Evolutionary conservation across 306 rosid genomes (phyloP).

Genomic region (Pachyrhizus erosus): DNA sequence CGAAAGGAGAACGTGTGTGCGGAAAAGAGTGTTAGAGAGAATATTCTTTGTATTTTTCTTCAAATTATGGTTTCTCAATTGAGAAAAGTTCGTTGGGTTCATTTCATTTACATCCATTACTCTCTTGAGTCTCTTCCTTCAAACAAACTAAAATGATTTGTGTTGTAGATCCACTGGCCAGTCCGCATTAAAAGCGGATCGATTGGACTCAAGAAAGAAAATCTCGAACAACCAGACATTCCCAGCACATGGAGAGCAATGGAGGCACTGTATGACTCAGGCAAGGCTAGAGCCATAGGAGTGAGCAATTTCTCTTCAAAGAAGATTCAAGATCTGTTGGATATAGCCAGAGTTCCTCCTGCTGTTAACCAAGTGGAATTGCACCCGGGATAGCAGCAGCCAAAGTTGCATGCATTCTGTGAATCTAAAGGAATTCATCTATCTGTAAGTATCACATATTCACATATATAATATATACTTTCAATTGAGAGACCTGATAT

Average conservation of each 20-base stretch:
- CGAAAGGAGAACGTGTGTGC: neutral
- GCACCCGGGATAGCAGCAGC: conserved; percentile 82
- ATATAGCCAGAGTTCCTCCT: conserved; percentile 63
- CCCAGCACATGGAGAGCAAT: conserved; percentile 76
- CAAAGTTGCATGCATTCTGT: conserved; percentile 63
- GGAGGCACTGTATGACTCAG: conserved; percentile 77
- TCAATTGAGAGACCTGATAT: neutral
- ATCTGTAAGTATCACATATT: conserved; percentile 55
- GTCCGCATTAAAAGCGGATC: conserved; percentile 64
- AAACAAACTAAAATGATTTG: neutral
- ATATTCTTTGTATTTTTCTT: neutral
- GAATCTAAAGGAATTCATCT: conserved; percentile 70
- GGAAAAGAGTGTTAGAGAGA: neutral
- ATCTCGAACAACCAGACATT: conserved; percentile 54
- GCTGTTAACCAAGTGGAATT: conserved; percentile 87
- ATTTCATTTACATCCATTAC: neutral
- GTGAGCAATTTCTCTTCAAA: conserved; percentile 83
- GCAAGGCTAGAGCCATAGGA: conserved; percentile 81
- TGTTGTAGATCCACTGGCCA: conserved; percentile 78
- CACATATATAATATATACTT: neutral
- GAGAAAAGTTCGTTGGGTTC: neutral
- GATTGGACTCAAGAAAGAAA: conserved; percentile 54
- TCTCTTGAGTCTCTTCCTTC: neutral
- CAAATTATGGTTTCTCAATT: neutral
- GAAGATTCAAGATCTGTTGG: conserved; percentile 67